These are phyloP conservation scores for Pseudogymnoascus sp. DNA, from an alignment of 2,329 filamentous ascomycete species.

Conservation along the genomic window DNA sequence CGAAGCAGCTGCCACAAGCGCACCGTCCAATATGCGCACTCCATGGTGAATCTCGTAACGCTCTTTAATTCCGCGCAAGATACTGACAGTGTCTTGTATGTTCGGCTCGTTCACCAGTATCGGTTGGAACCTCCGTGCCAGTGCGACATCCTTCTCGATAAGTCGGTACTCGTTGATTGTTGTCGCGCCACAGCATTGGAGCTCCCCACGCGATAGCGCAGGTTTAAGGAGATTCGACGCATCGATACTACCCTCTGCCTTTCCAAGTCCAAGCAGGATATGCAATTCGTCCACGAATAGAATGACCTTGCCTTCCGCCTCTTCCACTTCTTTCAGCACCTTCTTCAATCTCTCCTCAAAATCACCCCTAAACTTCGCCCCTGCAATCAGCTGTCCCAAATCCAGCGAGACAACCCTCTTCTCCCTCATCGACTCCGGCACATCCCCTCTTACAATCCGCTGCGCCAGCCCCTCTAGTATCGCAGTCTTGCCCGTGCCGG, in stretches of 20 bases:
- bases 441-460: constrained; percentile 83
- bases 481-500: constrained; percentile 85
- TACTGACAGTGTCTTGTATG: constrained; percentile 89
- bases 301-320: constrained; percentile 82
- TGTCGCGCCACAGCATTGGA: constrained; percentile 93
- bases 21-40: constrained; percentile 86
- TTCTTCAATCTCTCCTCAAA: constrained; percentile 92
- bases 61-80: constrained; percentile 92
- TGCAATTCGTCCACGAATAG: constrained; percentile 95
- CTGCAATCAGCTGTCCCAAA: constrained; percentile 85
- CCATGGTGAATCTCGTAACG: constrained; percentile 97
- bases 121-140: constrained; percentile 88
- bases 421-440: constrained; percentile 92
- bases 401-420: constrained; percentile 85
- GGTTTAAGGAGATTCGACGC: constrained; percentile 93
- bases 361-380: constrained; percentile 90
- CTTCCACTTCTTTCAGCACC: constrained; percentile 83
- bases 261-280: constrained; percentile 82
- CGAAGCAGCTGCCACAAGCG: constrained; percentile 82
- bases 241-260: constrained; percentile 93
- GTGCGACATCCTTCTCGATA: constrained; percentile 92
- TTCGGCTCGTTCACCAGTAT: constrained; percentile 88
- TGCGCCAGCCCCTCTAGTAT: constrained; percentile 85
- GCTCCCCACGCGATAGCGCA: constrained; percentile 80
- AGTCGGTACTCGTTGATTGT: constrained; percentile 85